These are phyloP conservation scores for Didymella pinodella DNA, from an alignment of 2,329 filamentous ascomycete genomes.

Conservation along the genomic window DNA sequence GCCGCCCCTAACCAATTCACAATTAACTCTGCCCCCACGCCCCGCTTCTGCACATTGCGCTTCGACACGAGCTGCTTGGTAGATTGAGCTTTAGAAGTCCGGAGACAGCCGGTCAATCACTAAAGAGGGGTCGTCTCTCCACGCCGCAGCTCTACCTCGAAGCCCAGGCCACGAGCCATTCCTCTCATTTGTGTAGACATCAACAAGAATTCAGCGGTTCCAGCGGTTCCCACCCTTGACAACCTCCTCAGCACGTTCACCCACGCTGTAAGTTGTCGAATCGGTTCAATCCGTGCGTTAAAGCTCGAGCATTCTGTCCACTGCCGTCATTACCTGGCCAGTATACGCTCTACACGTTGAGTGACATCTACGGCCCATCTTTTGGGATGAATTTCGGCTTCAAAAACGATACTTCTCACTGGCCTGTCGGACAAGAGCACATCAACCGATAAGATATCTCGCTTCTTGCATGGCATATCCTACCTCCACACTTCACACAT, in stretches of 20 bases:
- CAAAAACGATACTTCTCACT: slow-evolving; percentile 53
- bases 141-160: slow-evolving; percentile 39
- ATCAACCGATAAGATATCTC: slow-evolving; percentile 49
- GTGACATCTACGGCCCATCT: slow-evolving; percentile 4
- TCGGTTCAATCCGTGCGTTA: slow-evolving; percentile 25
- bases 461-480: not conserved
- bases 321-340: slow-evolving; percentile 12
- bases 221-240: slow-evolving; percentile 25
- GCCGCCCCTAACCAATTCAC: slow-evolving; percentile 27
- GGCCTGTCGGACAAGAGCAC: slow-evolving; percentile 57
- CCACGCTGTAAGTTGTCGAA: slow-evolving; percentile 28
- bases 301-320: slow-evolving; percentile 21
- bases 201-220: slow-evolving; percentile 23
- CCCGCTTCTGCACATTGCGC: slow-evolving; percentile 34
- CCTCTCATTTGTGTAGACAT: slow-evolving; percentile 24
- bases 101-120: slow-evolving; percentile 40
- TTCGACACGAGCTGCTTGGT: slow-evolving; percentile 35
- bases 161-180: slow-evolving; percentile 34
- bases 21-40: slow-evolving; percentile 39
- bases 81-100: slow-evolving; percentile 30
- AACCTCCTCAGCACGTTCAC: slow-evolving; percentile 23
- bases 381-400: slow-evolving; percentile 52
- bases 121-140: slow-evolving; percentile 31
- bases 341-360: slow-evolving; percentile 8
- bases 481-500: not conserved